phyloP scores from a whole-genome alignment of 148 eudicot species.

The Chenopodium quinoa region DNA sequence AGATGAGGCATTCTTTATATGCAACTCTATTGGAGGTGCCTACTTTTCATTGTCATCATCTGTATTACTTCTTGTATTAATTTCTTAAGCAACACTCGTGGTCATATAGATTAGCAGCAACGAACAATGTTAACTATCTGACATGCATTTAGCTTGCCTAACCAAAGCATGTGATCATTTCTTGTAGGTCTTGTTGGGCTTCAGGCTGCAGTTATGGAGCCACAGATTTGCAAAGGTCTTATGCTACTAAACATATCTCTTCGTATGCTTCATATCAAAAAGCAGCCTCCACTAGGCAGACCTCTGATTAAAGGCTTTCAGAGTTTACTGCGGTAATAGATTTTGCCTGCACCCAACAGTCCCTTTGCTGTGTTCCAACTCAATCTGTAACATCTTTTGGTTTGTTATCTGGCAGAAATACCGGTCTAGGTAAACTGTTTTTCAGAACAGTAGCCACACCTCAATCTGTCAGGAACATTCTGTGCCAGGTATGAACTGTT shows the following conservation, averaged over 20 bases:
- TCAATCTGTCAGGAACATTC: conserved; percentile 78
- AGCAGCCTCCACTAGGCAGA: conserved; percentile 74
- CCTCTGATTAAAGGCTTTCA: conserved; percentile 85
- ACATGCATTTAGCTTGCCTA: neutral
- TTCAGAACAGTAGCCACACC: conserved; percentile 71
- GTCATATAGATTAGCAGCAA: neutral
- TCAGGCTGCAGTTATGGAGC: conserved; percentile 79
- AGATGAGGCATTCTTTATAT: conserved; percentile 80
- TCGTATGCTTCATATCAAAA: conserved; percentile 86
- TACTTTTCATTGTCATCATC: neutral
- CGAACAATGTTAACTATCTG: neutral
- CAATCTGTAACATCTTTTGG: neutral
- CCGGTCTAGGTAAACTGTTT: conserved; percentile 73
- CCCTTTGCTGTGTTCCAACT: neutral
- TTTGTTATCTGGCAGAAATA: conserved; percentile 57
- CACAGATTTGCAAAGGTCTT: conserved; percentile 76
- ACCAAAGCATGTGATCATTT: neutral
- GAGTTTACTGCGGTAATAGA: conserved; percentile 67
- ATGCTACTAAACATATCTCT: conserved; percentile 81
- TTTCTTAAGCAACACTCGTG: neutral
- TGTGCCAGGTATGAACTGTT: conserved; percentile 62
- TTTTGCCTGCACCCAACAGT: neutral
- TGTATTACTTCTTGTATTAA: neutral
- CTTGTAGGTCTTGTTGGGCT: conserved; percentile 87
- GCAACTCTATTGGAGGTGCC: conserved; percentile 98